phyloP scores from a whole-genome alignment of 2,329 filamentous ascomycete species.

The Trichoderma breve region DNA sequence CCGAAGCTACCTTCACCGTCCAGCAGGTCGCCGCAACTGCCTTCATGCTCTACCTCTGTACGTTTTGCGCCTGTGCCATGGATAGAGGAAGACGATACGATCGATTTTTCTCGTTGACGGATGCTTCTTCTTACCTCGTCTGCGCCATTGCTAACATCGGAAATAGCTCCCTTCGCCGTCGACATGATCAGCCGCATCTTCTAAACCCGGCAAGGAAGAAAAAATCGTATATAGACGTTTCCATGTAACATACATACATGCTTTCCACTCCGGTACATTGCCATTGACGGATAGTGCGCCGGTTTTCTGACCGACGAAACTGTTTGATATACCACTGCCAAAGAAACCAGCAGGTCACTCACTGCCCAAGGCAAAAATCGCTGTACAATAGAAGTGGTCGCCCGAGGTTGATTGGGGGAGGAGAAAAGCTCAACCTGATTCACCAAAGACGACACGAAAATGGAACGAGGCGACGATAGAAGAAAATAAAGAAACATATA shows the following conservation, averaged over 20 bases:
- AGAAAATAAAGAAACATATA: not conserved
- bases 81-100: not conserved
- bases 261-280: not conserved
- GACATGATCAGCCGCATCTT: conserved; percentile 49
- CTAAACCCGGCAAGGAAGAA: conserved; percentile 27
- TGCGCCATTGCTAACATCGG: not conserved
- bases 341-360: not conserved
- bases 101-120: not conserved
- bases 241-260: not conserved
- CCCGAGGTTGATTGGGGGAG: not conserved
- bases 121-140: not conserved
- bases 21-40: conserved; percentile 65
- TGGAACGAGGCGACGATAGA: not conserved
- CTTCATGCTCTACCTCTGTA: conserved; percentile 74
- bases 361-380: not conserved
- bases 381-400: conserved; percentile 22
- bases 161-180: conserved; percentile 56
- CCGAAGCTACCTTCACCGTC: conserved; percentile 64
- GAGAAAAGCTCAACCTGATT: not conserved
- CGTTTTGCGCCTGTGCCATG: conserved; percentile 30
- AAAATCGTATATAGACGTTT: not conserved
- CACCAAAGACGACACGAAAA: not conserved
- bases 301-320: not conserved
- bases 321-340: not conserved
- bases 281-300: not conserved